Conservation (phyloP, 1,139 yeast genomes). For the Nakaseomyces nivariensis region DNA sequence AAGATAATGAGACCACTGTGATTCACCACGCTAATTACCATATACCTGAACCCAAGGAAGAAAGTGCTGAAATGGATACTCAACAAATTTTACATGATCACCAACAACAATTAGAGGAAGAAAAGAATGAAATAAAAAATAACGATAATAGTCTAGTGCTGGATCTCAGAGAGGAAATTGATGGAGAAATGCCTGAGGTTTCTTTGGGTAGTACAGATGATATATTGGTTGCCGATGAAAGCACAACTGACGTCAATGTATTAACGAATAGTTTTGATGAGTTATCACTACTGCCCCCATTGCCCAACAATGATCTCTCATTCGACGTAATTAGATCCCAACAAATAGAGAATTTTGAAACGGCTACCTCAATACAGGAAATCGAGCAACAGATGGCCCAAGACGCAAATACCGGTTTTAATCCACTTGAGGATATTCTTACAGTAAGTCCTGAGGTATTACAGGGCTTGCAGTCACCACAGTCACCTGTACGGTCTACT, state of each 20-base stretch:
- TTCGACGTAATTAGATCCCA: slow-evolving; percentile 2
- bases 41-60: background rate
- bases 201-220: background rate
- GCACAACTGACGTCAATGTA: background rate
- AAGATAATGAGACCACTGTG: background rate
- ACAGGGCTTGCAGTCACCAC: background rate
- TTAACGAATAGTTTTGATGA: slow-evolving; percentile 13
- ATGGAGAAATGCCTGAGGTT: background rate
- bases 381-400: background rate
- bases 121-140: background rate
- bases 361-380: background rate
- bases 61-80: background rate
- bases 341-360: background rate
- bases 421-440: background rate
- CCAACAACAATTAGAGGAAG: background rate
- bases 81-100: background rate
- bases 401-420: background rate
- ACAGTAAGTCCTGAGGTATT: background rate
- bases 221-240: background rate
- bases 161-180: background rate
- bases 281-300: slow-evolving; percentile 23
- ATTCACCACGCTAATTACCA: background rate
- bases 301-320: slow-evolving; percentile 14
- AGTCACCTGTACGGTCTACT: background rate
- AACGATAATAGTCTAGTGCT: background rate